phyloP scores from a whole-genome alignment of 495 filamentous ascomycete genomes.

The Collariella sp. region DNA sequence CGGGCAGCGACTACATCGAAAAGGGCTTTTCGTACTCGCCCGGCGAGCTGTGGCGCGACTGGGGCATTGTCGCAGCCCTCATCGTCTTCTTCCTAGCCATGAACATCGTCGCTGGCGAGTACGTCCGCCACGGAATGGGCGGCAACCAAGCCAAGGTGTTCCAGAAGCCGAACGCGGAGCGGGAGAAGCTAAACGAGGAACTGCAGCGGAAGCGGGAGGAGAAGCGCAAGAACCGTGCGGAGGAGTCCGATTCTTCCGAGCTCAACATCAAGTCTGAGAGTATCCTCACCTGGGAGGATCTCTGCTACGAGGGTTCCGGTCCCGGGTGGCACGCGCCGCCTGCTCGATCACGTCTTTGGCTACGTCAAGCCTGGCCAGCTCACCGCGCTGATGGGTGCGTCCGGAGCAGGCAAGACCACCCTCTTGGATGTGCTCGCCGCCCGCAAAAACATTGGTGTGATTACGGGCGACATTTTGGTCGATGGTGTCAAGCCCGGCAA shows the following conservation, averaged over 20 bases:
- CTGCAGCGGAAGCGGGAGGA: conserved; percentile 49
- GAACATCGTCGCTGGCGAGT: conserved; percentile 67
- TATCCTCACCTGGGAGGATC: conserved; percentile 70
- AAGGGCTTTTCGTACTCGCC: conserved; percentile 54
- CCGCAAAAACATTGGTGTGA: conserved; percentile 71
- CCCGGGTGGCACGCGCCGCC: conserved; percentile 54
- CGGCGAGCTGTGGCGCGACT: conserved; percentile 63
- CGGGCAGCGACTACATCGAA: conserved; percentile 54
- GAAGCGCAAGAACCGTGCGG: conserved; percentile 42
- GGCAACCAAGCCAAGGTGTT: conserved; percentile 72
- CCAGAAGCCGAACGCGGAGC: conserved; percentile 61
- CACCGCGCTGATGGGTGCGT: conserved; percentile 77
- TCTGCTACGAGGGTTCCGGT: conserved; percentile 74
- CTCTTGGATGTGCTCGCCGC: conserved; percentile 69
- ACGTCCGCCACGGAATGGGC: conserved; percentile 64
- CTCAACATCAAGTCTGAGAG: conserved; percentile 59
- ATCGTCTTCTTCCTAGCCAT: conserved; percentile 58
- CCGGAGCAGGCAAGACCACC: conserved; percentile 82
- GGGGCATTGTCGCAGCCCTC: conserved; percentile 61
- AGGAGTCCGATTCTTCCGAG: conserved; percentile 39
- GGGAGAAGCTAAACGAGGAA: conserved; percentile 57
- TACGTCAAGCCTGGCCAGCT: conserved; percentile 72
- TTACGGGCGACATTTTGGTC: conserved; percentile 63
- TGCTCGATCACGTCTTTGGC: conserved; percentile 65
- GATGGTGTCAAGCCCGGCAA: conserved; percentile 58